Percentiles rank a stretch among this genome's conserved stretches.
Conservation (phyloP, 2,329 filamentous ascomycete species). For the Venturia nashicola region DNA sequence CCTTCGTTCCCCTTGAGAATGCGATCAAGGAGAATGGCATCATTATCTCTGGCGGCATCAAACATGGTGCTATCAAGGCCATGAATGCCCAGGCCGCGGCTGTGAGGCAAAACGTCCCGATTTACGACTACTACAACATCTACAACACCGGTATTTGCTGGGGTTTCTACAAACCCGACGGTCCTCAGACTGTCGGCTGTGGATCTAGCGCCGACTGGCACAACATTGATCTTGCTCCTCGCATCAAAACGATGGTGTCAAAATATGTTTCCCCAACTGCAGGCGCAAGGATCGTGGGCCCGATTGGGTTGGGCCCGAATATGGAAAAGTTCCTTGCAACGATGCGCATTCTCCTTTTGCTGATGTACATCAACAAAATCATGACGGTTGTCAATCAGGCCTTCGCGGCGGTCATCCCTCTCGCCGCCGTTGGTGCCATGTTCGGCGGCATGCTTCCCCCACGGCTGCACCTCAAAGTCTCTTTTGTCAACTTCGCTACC, state of each 20-base stretch:
- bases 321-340: not conserved
- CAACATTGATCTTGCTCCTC: not conserved
- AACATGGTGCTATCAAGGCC: not conserved
- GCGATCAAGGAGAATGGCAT: not conserved
- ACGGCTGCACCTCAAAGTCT: not conserved
- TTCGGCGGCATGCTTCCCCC: not conserved
- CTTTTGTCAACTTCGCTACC: not conserved
- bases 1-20: not conserved
- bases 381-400: not conserved
- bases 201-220: not conserved
- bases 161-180: not conserved
- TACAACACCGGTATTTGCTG: not conserved
- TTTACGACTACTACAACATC: conserved; percentile 1
- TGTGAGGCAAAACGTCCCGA: not conserved
- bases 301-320: not conserved
- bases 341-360: not conserved
- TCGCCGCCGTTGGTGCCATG: not conserved
- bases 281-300: not conserved
- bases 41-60: not conserved
- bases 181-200: not conserved
- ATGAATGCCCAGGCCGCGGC: not conserved
- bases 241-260: not conserved
- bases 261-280: not conserved
- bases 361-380: conserved; percentile 1
- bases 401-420: not conserved